phyloP scores from a whole-genome alignment of 1,284 basidiomycete species.

The Porogramme epimiltina region DNA sequence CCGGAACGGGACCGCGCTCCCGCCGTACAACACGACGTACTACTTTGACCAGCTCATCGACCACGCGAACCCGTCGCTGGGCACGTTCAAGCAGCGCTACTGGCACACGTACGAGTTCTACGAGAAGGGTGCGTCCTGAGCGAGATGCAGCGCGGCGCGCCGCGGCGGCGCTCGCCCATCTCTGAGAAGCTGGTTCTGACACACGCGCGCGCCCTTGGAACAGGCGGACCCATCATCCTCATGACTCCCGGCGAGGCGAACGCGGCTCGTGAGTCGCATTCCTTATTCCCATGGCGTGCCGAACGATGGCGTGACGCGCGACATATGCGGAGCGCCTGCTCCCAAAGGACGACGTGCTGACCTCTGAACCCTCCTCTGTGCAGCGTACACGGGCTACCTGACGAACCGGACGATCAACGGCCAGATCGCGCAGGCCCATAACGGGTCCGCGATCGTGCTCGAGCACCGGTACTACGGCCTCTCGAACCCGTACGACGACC shows the following conservation, averaged over 20 bases:
- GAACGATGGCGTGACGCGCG: no score
- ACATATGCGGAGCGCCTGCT: no score
- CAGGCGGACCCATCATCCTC: slow-evolving; percentile 68
- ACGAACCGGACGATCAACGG: slow-evolving; percentile 69
- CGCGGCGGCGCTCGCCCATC: no score
- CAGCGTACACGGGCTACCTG: slow-evolving; percentile 51
- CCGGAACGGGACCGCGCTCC: slow-evolving; percentile 28
- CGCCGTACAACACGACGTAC: slow-evolving; percentile 45
- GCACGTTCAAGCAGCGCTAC: slow-evolving; percentile 77
- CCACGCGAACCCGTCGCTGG: slow-evolving; percentile 67
- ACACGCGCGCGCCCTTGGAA: not conserved
- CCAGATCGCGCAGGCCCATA: slow-evolving; percentile 65
- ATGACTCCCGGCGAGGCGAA: slow-evolving; percentile 51
- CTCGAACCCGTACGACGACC: slow-evolving; percentile 61
- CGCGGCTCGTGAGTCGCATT: slow-evolving; percentile 39
- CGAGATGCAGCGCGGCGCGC: no score
- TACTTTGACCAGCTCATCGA: slow-evolving; percentile 74
- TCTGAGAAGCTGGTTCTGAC: no score
- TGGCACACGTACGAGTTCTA: slow-evolving; percentile 70
- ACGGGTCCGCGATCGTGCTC: slow-evolving; percentile 63
- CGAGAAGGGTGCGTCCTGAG: slow-evolving; percentile 42
- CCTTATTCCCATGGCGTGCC: slow-evolving; percentile 1
- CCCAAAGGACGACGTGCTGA: not conserved
- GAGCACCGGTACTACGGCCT: slow-evolving; percentile 57
- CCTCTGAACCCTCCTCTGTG: not conserved